Evolutionary conservation across 495 filamentous ascomycete species (phyloP).

Genomic region (Tuber indicum): DNA sequence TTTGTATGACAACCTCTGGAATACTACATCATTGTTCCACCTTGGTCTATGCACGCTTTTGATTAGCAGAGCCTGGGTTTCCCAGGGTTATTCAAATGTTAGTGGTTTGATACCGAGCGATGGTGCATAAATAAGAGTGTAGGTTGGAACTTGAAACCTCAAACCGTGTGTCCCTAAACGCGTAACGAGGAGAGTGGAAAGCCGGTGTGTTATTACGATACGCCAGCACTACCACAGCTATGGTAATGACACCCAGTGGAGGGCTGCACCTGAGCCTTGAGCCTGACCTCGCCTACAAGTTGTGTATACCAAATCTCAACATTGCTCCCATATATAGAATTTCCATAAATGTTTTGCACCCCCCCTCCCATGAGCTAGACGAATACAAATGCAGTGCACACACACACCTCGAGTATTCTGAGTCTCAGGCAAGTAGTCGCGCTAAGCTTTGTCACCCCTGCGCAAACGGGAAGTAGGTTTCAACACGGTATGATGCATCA

Average conservation of each 20-base stretch:
- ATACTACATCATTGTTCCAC: too few species aligned
- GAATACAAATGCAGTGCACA: not conserved
- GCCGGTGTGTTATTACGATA: not conserved
- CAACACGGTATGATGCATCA: not conserved
- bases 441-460: not conserved
- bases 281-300: not conserved
- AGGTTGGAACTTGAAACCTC: not conserved
- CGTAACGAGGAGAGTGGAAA: not conserved
- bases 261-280: not conserved
- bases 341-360: not conserved
- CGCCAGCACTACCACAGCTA: not conserved
- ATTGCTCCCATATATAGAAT: not conserved
- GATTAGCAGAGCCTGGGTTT: not conserved
- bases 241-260: too few species aligned
- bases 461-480: rapidly evolving
- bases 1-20: too few species aligned
- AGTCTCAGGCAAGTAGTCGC: not conserved
- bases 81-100: not conserved
- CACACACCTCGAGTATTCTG: not conserved
- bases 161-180: not conserved
- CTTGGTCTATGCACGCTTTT: not conserved
- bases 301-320: not conserved
- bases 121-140: not conserved
- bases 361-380: not conserved
- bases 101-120: not conserved